Percentiles rank a stretch among this genome's conserved stretches.
These are phyloP conservation scores for Aspergillus hortae DNA, from an alignment of 2,329 filamentous ascomycete genomes.

Conservation along the genomic window DNA sequence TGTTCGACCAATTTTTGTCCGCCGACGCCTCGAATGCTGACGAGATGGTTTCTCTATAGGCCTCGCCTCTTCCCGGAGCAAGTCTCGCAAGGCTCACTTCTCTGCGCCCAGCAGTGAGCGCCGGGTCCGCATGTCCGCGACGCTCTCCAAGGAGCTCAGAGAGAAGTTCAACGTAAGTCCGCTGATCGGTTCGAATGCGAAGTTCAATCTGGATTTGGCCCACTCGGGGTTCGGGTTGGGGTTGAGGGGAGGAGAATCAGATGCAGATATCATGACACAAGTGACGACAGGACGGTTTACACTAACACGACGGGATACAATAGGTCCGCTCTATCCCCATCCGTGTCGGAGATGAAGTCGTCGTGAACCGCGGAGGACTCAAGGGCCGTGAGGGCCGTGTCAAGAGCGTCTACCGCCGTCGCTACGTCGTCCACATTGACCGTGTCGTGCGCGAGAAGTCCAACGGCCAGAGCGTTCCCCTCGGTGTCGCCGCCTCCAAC, in stretches of 20 bases:
- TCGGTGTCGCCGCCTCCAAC: slow-evolving; percentile 94
- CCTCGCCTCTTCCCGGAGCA: slow-evolving; percentile 77
- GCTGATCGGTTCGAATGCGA: slow-evolving; percentile 4
- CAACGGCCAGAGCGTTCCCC: slow-evolving; percentile 90
- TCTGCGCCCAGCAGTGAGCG: slow-evolving; percentile 64
- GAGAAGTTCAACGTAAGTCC: slow-evolving; percentile 94
- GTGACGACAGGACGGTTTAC: neutral
- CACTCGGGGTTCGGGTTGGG: neutral
- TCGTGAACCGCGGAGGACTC: slow-evolving; percentile 85
- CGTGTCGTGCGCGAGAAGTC: slow-evolving; percentile 95
- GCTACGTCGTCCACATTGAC: slow-evolving; percentile 97
- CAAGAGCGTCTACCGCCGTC: slow-evolving; percentile 95
- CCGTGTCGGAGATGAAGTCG: slow-evolving; percentile 96
- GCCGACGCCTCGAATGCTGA: slow-evolving; percentile 6
- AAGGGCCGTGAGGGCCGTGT: slow-evolving; percentile 99
- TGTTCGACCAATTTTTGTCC: neutral
- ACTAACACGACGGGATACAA: slow-evolving; percentile 5
- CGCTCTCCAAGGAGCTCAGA: slow-evolving; percentile 92
- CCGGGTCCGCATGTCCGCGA: slow-evolving; percentile 95
- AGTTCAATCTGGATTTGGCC: neutral
- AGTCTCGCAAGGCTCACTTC: slow-evolving; percentile 99
- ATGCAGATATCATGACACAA: neutral
- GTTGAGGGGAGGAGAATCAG: neutral
- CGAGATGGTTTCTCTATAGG: slow-evolving; percentile 25
- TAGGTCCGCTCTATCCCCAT: slow-evolving; percentile 93